Evolutionary conservation across 768 basidiomycete genomes (phyloP).

Genomic region (Naganishia randhawae): DNA sequence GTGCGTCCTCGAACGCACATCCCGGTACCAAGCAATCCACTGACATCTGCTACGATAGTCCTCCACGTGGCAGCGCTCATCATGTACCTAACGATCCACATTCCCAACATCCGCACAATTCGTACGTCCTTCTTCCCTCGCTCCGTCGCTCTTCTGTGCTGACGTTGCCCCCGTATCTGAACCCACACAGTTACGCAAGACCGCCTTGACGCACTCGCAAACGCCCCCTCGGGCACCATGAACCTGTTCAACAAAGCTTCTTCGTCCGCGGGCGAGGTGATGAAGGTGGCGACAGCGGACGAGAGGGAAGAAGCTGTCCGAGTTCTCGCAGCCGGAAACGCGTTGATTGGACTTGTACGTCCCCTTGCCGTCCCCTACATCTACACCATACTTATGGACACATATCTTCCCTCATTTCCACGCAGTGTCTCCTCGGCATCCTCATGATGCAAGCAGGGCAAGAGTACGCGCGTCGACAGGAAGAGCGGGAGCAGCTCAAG

Average conservation of each 20-base stretch:
- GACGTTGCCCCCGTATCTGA: not conserved
- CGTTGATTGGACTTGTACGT: slow-evolving; percentile 73
- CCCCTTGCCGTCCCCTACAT: too few species aligned
- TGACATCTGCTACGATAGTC: not conserved
- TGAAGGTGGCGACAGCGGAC: slow-evolving; percentile 51
- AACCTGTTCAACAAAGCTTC: slow-evolving; percentile 16
- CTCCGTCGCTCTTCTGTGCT: slow-evolving; percentile 37
- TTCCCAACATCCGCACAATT: slow-evolving; percentile 73
- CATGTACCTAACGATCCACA: slow-evolving; percentile 76
- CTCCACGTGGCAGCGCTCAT: slow-evolving; percentile 71
- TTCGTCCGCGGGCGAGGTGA: not conserved
- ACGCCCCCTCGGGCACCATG: slow-evolving; percentile 4
- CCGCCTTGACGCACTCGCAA: not conserved
- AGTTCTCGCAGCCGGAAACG: slow-evolving; percentile 79
- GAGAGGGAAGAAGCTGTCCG: slow-evolving; percentile 75
- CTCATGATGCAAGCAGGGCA: slow-evolving; percentile 66
- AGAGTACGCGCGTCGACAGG: slow-evolving; percentile 69
- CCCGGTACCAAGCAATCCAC: not conserved
- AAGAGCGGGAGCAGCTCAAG: slow-evolving; percentile 54
- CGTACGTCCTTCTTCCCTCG: slow-evolving; percentile 50
- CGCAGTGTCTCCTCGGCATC: slow-evolving; percentile 44
- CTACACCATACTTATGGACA: not conserved
- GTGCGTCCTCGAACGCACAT: slow-evolving; percentile 54
- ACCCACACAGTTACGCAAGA: slow-evolving; percentile 5
- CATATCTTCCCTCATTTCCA: not conserved